Base-by-base conservation (phyloP, 352 stramenopile species). In the Phytopythium ostracodes region DNA sequence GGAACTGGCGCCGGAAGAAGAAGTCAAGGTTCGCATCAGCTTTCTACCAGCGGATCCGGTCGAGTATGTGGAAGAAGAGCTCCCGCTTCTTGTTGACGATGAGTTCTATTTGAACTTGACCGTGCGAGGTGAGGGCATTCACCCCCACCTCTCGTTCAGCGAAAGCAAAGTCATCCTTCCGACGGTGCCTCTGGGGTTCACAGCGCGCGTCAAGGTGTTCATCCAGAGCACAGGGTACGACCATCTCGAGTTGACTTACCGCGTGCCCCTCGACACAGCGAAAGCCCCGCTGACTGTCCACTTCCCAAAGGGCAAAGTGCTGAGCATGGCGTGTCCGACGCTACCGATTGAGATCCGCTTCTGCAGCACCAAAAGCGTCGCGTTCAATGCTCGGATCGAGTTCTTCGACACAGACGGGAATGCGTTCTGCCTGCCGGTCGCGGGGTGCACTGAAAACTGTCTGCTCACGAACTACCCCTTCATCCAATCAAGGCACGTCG, bases 371-470 rank as follows among this genome's bases (percentile, higher is more conserved):
- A 87, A 86, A 27, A 94, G 92, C 33, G 88, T 98, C 25, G 91
- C 89, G 4, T 98, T 98, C 58, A 96, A 89, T 49, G 84, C 88
- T 0, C 73, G 89, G 27, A 79, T 98, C 35, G 91, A 98, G 62
- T 97, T 98, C 60, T 96, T 98, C 33, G 94, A 98, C 60, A 53
- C 72, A 0, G 91, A 98, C 24, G 90, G 92, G 24, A 94, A 93
- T 33, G 75, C 71, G 0, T 98, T 98, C 50, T 65, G 75, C 27
- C 63, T 98, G 2, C 76, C 86, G 2, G 73, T 98, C 25, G 77
- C 75, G 22, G 95, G 95, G 2, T 96, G 83, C 38, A 81, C 89
- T 0, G 95, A 98, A 56, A 98, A 97, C 64, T 98, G 89, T 60
- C 24, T 98, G 20, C 75, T 98, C 17, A 97, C 92, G 0, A 98